Evolutionary conservation across 495 filamentous ascomycete genomes (phyloP).

Genomic region (Tuber brumale): DNA sequence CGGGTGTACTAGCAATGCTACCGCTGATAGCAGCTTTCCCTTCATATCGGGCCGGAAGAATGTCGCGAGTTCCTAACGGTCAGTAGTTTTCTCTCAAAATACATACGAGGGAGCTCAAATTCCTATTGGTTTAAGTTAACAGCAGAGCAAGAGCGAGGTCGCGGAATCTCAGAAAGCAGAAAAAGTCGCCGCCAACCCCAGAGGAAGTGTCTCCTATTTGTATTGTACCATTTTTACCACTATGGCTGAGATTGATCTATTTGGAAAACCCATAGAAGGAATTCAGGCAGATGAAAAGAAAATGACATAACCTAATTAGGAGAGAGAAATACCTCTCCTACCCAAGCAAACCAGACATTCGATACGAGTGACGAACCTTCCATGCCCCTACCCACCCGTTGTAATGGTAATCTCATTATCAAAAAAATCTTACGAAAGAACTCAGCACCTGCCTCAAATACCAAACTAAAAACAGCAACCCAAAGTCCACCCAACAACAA

Average conservation of each 20-base stretch:
- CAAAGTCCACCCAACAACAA: neutral
- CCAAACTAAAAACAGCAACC: neutral
- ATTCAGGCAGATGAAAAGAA: neutral
- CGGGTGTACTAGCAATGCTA: neutral
- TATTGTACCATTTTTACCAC: neutral
- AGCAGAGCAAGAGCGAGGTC: neutral
- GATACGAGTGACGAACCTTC: neutral
- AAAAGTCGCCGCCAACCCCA: neutral
- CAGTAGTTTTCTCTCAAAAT: neutral
- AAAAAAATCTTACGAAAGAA: neutral
- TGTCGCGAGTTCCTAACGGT: neutral
- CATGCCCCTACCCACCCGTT: neutral
- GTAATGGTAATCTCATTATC: neutral
- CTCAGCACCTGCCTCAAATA: neutral
- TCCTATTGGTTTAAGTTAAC: neutral
- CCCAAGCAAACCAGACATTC: neutral
- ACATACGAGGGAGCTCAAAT: neutral
- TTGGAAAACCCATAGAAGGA: neutral
- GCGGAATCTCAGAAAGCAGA: neutral
- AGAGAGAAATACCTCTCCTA: neutral
- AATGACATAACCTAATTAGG: neutral
- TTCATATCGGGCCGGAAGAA: neutral
- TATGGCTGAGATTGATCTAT: neutral
- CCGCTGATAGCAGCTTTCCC: neutral
- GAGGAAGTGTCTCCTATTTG: neutral